A percentile compares a stretch with the other conserved stretches of the same genome.
These are phyloP conservation scores for Buddleja alternifolia DNA, from an alignment of 257 asterid species.

Conservation along the genomic window DNA sequence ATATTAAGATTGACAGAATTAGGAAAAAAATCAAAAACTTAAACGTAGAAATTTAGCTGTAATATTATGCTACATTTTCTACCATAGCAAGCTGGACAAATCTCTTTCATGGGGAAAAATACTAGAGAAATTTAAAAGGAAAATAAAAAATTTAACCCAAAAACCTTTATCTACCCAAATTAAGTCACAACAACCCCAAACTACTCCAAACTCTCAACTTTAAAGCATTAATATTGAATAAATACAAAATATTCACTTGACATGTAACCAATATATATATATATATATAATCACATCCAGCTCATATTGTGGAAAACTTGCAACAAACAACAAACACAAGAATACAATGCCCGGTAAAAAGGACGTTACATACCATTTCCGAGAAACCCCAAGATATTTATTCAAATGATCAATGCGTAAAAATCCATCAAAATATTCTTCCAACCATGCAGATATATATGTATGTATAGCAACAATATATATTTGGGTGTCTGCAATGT, in stretches of 20 bases:
- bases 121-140: too few relatives aligned
- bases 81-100: neutral
- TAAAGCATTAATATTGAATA: neutral
- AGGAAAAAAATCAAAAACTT: neutral
- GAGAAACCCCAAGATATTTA: conserved; percentile 22
- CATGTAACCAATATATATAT: too few relatives aligned
- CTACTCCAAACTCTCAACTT: conserved; percentile 19
- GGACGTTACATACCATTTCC: conserved; percentile 37
- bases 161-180: neutral
- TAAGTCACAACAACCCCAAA: neutral
- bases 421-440: conserved; percentile 28
- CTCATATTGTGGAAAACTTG: neutral
- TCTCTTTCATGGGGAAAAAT: too few relatives aligned
- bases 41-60: neutral
- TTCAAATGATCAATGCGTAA: conserved; percentile 26
- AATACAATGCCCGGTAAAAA: too few relatives aligned
- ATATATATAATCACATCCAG: neutral
- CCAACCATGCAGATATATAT: conserved; percentile 20
- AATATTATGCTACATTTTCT: neutral
- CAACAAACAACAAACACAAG: neutral
- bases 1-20: neutral
- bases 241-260: neutral
- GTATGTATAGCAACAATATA: conserved; percentile 3
- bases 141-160: neutral
- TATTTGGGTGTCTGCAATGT: conserved; percentile 9